Evolutionary conservation across 2,329 filamentous ascomycete genomes (phyloP), one percentile per base, ranked within the genome.

Genomic region (Huntiella omanensis): DNA sequence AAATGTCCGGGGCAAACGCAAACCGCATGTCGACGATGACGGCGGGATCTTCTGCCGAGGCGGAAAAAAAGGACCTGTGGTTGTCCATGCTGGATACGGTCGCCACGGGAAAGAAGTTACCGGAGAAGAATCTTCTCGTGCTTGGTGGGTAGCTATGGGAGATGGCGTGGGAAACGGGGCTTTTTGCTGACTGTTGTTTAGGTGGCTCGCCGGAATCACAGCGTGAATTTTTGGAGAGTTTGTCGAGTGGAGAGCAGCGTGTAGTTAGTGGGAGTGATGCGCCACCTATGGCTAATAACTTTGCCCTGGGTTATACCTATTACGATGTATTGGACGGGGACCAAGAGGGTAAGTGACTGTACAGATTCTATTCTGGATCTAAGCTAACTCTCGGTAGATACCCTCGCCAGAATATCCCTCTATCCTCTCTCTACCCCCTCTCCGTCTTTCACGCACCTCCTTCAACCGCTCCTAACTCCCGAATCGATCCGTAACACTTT

Each of bases 291-390:
- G 87, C 87, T 47, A 95, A 95, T 58, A 82, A 81, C 58, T 94
- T 93, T 62, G 87, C 87, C 8, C 65, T 95, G 50, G 87, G 87
- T 44, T 95, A 95, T 60, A 94, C 87, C 46, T 95, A 94, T 63
- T 85, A 92, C 60, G 85, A 95, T 62, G 85, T 95, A 34, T 70
- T 94, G 34, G 87, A 95, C 61, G 81, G 84, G 48, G 87, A 95
- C 59, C 86, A 93, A 61, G 88, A 95, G 69, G 83, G 83, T 86
- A 62, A 49, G 62, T 56, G 13, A 12, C 22, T 10, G 15, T 33
- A 10, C 22, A 36, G 17, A 15, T 10, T 10, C 1, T 4, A 28
- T 28, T 28, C 22, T 8, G 22, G 8, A 28, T 28, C 5, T 10
- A 28, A 28, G 22, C 34, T 36, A 36, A 36, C 28, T 15, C 15